A percentile compares a stretch with the other conserved stretches of the same genome.
Conservation (phyloP, 2,329 filamentous ascomycete species). For the Ascosphaera apis region DNA sequence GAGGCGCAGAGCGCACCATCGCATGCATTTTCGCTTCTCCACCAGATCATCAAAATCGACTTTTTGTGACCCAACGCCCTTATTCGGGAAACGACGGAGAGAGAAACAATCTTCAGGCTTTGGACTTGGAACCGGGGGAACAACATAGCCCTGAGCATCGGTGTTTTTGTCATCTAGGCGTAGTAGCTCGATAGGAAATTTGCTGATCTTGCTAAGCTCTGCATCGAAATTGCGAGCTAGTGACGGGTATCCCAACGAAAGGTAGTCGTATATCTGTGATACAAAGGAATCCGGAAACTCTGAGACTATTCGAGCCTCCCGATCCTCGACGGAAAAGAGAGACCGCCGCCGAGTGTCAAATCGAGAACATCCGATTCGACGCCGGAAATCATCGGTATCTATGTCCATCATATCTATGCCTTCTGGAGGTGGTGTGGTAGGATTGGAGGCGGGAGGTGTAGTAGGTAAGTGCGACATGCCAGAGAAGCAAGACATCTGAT, state of each 20-base stretch:
- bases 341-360: slow-evolving; percentile 1
- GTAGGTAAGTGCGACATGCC: slow-evolving; percentile 2
- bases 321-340: slow-evolving; percentile 10
- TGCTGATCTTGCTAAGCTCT: slow-evolving; percentile 62
- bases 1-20: slow-evolving; percentile 62
- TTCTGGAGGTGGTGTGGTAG: background rate
- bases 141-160: slow-evolving; percentile 51
- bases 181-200: slow-evolving; percentile 44
- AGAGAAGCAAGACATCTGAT: background rate
- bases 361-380: no score
- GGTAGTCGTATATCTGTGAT: slow-evolving; percentile 92
- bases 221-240: slow-evolving; percentile 63
- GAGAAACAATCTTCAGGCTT: slow-evolving; percentile 18
- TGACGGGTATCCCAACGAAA: slow-evolving; percentile 76
- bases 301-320: slow-evolving; percentile 26
- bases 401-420: slow-evolving; percentile 2
- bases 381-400: background rate
- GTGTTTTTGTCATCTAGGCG: slow-evolving; percentile 44
- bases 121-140: slow-evolving; percentile 19
- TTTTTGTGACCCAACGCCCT: background rate
- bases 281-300: slow-evolving; percentile 73
- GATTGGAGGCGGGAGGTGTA: slow-evolving; percentile 2
- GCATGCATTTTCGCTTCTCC: slow-evolving; percentile 32
- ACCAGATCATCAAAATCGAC: slow-evolving; percentile 9
- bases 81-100: slow-evolving; percentile 1